Evolutionary conservation across 2,329 filamentous ascomycete genomes (phyloP).

Genomic region (Thyridium curvatum): DNA sequence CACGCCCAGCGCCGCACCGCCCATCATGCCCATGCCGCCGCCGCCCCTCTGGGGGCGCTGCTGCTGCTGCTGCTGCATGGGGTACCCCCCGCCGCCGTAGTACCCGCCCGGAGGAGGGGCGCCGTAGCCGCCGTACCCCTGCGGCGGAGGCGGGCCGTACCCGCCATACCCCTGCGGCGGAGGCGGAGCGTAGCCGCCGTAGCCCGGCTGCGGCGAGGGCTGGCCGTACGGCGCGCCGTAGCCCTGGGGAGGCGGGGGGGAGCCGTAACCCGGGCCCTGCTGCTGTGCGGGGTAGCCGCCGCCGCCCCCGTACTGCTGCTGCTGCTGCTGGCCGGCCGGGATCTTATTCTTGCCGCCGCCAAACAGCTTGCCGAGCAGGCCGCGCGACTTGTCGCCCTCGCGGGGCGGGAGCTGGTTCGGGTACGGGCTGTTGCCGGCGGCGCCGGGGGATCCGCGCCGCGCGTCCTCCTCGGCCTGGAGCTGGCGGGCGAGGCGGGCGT

Average conservation of each 20-base stretch:
- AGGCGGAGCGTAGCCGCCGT: conserved; percentile 21
- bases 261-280: conserved; percentile 23
- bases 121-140: conserved; percentile 22
- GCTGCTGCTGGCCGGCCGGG: conserved; percentile 21
- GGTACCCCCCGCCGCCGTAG: conserved; percentile 21
- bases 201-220: too few relatives aligned
- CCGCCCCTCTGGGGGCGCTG: conserved; percentile 26
- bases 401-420: conserved; percentile 37
- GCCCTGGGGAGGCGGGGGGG: conserved; percentile 19
- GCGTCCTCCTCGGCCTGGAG: conserved; percentile 81
- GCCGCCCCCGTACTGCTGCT: conserved; percentile 19
- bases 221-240: conserved; percentile 18
- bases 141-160: conserved; percentile 17
- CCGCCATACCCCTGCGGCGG: conserved; percentile 23
- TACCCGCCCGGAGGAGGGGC: conserved; percentile 19
- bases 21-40: conserved; percentile 57
- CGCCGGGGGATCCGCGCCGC: conserved; percentile 26
- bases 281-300: conserved; percentile 14
- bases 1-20: conserved; percentile 69
- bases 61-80: conserved; percentile 29
- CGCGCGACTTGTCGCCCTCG: conserved; percentile 28
- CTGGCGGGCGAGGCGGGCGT: conserved; percentile 67
- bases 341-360: conserved; percentile 37
- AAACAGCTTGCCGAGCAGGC: conserved; percentile 47
- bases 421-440: conserved; percentile 18